Percentiles rank a stretch among this genome's conserved stretches.
Evolutionary conservation across 164 flowering plant genomes (phyloP).

Genomic region (Aristolochia californica): DNA sequence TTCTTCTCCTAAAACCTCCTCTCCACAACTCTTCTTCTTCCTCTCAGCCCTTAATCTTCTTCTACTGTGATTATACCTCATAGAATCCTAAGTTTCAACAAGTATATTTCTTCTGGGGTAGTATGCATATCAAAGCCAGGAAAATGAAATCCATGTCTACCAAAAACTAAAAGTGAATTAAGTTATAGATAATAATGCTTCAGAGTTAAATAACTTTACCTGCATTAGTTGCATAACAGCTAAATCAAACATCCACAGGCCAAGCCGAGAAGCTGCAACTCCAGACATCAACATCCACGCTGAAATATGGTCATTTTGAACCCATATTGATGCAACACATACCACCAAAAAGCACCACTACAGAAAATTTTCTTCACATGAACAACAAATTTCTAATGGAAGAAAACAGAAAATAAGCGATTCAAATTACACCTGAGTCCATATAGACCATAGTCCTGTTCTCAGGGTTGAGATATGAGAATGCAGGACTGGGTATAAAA

Average conservation of each 20-base stretch:
- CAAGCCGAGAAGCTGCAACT: slow-evolving; percentile 74
- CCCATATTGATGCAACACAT: no score
- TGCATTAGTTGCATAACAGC: slow-evolving; percentile 90
- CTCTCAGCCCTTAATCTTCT: no score
- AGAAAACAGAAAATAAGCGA: no score
- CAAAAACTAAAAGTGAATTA: neutral
- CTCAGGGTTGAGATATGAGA: slow-evolving; percentile 53
- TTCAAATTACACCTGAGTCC: slow-evolving; percentile 98
- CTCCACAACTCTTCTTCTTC: no score
- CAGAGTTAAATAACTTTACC: no score
- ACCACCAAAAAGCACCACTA: slow-evolving; percentile 44
- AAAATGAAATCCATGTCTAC: neutral
- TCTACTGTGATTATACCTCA: no score
- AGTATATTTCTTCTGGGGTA: no score
- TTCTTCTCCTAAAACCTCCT: no score
- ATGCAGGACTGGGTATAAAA: slow-evolving; percentile 56
- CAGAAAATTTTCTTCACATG: no score
- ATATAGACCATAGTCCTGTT: slow-evolving; percentile 86
- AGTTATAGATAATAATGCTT: no score
- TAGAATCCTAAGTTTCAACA: neutral
- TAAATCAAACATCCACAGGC: slow-evolving; percentile 84
- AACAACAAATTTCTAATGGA: no score
- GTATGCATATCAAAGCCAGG: neutral
- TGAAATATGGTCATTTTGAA: slow-evolving; percentile 25
- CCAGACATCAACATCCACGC: slow-evolving; percentile 83